Evolutionary conservation across 2,329 filamentous ascomycete species (phyloP).

Genomic region (Ceratocystiopsis sp.): DNA sequence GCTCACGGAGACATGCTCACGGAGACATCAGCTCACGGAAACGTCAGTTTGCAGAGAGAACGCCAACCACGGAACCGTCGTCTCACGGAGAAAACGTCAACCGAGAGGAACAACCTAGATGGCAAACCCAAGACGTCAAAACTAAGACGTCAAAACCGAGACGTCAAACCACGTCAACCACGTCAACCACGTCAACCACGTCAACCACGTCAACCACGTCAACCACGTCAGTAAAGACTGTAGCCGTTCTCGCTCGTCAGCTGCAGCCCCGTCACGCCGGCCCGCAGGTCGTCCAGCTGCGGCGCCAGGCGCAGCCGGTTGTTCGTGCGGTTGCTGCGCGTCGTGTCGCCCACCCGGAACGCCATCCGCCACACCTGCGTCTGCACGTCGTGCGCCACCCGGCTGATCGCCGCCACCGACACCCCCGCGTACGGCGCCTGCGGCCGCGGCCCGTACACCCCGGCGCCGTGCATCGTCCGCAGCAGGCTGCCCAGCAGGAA

Average conservation of each 20-base stretch:
- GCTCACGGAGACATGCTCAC: too few relatives aligned
- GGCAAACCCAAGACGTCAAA: too few relatives aligned
- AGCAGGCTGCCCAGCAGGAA: constrained; percentile 15
- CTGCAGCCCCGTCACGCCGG: constrained; percentile 12
- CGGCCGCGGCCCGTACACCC: constrained; percentile 14
- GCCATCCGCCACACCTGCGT: constrained; percentile 9
- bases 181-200: background rate
- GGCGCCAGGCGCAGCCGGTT: constrained; percentile 8
- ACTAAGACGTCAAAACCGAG: too few relatives aligned
- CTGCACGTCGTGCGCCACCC: constrained; percentile 11
- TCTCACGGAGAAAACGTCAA: too few relatives aligned
- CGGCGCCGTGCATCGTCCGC: constrained; percentile 13
- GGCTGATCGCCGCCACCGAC: constrained; percentile 12
- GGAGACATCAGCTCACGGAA: too few relatives aligned
- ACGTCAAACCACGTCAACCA: too few relatives aligned
- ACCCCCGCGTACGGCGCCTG: constrained; percentile 11
- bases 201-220: background rate
- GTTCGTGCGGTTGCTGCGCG: constrained; percentile 4
- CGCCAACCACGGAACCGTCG: too few relatives aligned
- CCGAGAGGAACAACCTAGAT: too few relatives aligned
- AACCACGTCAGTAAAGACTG: constrained; percentile 10
- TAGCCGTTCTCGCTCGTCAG: constrained; percentile 16
- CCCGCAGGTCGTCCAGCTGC: constrained; percentile 8
- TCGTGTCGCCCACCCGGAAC: constrained; percentile 3
- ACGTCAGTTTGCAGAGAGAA: too few relatives aligned